Percentiles rank a stretch among this genome's conserved stretches.
These are phyloP conservation scores for Colletotrichum chlorophyti DNA, from an alignment of 2,329 filamentous ascomycete genomes.

Conservation along the genomic window DNA sequence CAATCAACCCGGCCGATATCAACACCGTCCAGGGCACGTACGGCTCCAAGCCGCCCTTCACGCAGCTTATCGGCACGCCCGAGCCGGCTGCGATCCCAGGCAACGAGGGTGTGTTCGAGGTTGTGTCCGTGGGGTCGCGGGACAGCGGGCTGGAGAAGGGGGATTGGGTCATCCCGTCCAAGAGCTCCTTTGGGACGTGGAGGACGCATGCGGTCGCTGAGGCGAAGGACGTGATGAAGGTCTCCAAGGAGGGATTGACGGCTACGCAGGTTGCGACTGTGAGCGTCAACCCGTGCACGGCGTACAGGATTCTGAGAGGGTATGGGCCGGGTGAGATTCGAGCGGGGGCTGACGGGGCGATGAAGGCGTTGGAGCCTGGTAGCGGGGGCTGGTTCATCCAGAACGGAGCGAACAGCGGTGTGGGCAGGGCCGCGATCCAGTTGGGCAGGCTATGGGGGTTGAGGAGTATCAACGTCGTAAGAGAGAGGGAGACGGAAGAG, in stretches of 20 bases:
- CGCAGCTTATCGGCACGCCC: slow-evolving; percentile 76
- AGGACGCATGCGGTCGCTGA: slow-evolving; percentile 83
- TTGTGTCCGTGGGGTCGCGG: slow-evolving; percentile 71
- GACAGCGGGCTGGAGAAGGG: slow-evolving; percentile 67
- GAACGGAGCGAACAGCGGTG: slow-evolving; percentile 94
- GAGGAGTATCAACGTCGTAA: slow-evolving; percentile 87
- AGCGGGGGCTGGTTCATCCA: slow-evolving; percentile 91
- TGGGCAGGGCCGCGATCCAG: slow-evolving; percentile 91
- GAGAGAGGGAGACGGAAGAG: slow-evolving; percentile 69
- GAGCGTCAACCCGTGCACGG: slow-evolving; percentile 90
- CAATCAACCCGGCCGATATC: slow-evolving; percentile 97
- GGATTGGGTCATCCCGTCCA: slow-evolving; percentile 93
- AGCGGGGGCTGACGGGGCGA: slow-evolving; percentile 46
- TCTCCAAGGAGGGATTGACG: slow-evolving; percentile 75
- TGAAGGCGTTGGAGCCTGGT: slow-evolving; percentile 51
- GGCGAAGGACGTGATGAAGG: slow-evolving; percentile 65
- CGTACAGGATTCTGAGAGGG: slow-evolving; percentile 89
- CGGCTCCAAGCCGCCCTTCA: slow-evolving; percentile 82
- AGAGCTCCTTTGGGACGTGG: slow-evolving; percentile 90
- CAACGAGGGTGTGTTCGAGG: slow-evolving; percentile 94
- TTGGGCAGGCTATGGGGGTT: slow-evolving; percentile 85
- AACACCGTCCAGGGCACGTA: slow-evolving; percentile 98
- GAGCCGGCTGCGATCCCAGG: slow-evolving; percentile 80
- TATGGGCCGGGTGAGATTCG: slow-evolving; percentile 63
- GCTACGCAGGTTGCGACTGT: slow-evolving; percentile 86